Conservation (phyloP, 2,329 filamentous ascomycete genomes). For the Exophiala lecanii-corni region DNA sequence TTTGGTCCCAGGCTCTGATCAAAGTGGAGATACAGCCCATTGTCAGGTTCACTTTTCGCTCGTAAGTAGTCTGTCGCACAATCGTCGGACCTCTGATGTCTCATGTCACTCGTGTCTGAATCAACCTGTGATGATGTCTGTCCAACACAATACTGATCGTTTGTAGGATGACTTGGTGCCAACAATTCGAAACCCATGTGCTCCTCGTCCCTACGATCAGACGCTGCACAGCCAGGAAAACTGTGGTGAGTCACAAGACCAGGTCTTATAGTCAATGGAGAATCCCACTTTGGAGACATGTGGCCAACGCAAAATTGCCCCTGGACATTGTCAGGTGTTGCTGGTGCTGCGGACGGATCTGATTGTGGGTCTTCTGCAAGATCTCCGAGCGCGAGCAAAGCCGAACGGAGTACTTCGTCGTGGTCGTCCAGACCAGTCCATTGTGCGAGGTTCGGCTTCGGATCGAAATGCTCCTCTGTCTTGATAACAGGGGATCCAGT, state of each 20-base stretch:
- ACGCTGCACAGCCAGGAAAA: slow-evolving; percentile 2
- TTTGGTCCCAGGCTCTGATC: too few relatives aligned
- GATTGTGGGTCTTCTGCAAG: background rate
- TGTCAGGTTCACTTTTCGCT: too few relatives aligned
- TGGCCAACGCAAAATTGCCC: background rate
- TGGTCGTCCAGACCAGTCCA: background rate
- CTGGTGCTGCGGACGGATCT: background rate
- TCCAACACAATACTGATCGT: too few relatives aligned
- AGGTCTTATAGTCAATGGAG: slow-evolving; percentile 5
- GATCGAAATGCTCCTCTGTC: background rate
- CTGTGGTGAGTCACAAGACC: slow-evolving; percentile 9
- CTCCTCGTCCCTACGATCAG: background rate
- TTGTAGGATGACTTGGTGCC: too few relatives aligned
- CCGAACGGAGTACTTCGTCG: slow-evolving; percentile 7
- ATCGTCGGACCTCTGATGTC: too few relatives aligned
- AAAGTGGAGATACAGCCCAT: too few relatives aligned
- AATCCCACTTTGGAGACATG: background rate
- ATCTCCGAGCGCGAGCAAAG: slow-evolving; percentile 11
- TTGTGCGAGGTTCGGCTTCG: background rate
- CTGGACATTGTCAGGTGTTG: background rate
- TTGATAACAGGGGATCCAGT: background rate
- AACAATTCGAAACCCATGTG: too few relatives aligned
- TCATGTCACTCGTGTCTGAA: too few relatives aligned
- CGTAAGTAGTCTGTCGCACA: too few relatives aligned
- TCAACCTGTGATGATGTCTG: too few relatives aligned